Percentiles rank a stretch among this genome's conserved stretches.
These are phyloP conservation scores for Boeremia lycopersici DNA, from an alignment of 2,329 filamentous ascomycete species.

Conservation along the genomic window DNA sequence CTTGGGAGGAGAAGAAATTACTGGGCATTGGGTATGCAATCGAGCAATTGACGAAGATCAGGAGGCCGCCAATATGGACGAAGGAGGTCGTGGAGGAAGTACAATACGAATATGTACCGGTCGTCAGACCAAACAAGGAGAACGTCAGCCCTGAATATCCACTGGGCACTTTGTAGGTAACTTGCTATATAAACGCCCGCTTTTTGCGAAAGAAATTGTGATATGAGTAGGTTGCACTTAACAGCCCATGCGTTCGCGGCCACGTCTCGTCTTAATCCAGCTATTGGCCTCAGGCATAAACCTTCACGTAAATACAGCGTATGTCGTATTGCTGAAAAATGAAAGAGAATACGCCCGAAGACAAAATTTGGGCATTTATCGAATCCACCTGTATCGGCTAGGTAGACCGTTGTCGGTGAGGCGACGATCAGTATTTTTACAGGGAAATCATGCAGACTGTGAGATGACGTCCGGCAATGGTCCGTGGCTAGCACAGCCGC, in stretches of 20 bases:
- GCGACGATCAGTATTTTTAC: constrained; percentile 3
- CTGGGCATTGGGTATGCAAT: constrained; percentile 61
- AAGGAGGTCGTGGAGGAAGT: constrained; percentile 47
- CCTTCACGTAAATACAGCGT: neutral
- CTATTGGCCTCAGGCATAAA: neutral
- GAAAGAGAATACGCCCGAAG: neutral
- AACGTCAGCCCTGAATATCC: constrained; percentile 57
- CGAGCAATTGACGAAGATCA: constrained; percentile 54
- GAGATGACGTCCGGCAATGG: constrained; percentile 17
- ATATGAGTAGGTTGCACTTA: neutral
- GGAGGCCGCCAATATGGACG: constrained; percentile 56
- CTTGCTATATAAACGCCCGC: neutral
- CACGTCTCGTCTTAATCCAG: neutral
- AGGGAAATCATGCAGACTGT: constrained; percentile 9
- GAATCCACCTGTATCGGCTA: constrained; percentile 2
- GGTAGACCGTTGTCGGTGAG: neutral
- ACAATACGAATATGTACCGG: constrained; percentile 53
- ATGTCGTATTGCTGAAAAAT: neutral
- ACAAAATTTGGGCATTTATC: neutral
- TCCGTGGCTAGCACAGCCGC: constrained; percentile 13
- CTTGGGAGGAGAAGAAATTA: constrained; percentile 61
- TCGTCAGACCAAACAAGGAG: constrained; percentile 50
- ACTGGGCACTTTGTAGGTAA: constrained; percentile 48
- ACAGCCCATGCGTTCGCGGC: constrained; percentile 1
- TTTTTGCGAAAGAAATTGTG: neutral